Percentiles rank a stretch among this genome's conserved stretches.
Conservation (phyloP, 257 asterid species). For the Solanum virginianum region DNA sequence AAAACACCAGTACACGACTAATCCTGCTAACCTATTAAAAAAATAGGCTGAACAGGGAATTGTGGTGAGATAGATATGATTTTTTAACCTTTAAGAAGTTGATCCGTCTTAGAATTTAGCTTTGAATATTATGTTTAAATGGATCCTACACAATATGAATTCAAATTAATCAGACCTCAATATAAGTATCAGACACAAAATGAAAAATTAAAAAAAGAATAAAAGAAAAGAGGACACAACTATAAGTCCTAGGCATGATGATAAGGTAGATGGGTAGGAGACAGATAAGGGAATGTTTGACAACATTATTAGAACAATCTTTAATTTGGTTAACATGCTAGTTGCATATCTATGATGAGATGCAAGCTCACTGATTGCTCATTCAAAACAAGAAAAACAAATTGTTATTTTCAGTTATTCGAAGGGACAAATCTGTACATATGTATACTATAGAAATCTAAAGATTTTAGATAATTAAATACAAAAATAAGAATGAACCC, state of each 20-base stretch:
- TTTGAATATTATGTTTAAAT: too few relatives aligned
- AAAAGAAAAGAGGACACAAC: neutral
- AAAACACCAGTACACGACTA: too few relatives aligned
- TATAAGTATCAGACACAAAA: neutral
- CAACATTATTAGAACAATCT: neutral
- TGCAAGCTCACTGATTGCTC: neutral
- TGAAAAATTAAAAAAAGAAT: neutral
- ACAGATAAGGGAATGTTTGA: neutral
- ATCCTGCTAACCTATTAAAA: too few relatives aligned
- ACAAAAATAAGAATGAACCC: neutral
- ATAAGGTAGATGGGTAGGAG: neutral
- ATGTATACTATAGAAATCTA: neutral
- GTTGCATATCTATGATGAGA: neutral
- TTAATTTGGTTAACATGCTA: neutral
- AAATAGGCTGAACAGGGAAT: neutral
- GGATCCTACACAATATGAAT: accelerated
- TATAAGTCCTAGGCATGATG: neutral
- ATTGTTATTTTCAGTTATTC: neutral
- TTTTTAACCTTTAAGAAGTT: accelerated
- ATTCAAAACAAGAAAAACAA: neutral
- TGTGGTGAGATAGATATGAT: neutral
- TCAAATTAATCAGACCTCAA: neutral
- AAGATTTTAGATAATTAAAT: neutral
- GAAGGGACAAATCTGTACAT: neutral
- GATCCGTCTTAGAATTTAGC: accelerated